phyloP scores from a whole-genome alignment of 2,329 filamentous ascomycete species.

The Lecanicillium sp. region DNA sequence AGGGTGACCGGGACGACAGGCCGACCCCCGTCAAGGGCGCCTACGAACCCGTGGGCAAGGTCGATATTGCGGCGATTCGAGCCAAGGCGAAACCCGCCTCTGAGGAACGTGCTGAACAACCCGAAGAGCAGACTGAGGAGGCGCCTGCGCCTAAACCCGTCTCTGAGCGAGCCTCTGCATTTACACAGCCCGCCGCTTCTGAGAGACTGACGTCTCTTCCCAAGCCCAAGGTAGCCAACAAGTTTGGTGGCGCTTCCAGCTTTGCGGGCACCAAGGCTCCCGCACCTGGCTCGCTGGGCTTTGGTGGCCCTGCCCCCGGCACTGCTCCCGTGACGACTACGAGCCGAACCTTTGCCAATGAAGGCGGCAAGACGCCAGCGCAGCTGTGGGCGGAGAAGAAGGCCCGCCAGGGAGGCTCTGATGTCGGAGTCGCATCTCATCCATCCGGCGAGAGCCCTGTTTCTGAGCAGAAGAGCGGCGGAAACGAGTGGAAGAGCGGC shows the following conservation, averaged over 20 bases:
- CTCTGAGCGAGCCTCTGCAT: conserved; percentile 69
- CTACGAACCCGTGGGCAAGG: conserved; percentile 92
- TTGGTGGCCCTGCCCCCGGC: conserved; percentile 51
- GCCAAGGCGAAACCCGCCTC: conserved; percentile 59
- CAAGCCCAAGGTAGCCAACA: conserved; percentile 92
- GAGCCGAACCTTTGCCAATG: conserved; percentile 87
- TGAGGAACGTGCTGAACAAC: conserved; percentile 32
- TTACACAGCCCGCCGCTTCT: conserved; percentile 51
- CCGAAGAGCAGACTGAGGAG: conserved; percentile 18
- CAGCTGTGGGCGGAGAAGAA: conserved; percentile 98
- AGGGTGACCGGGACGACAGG: conserved; percentile 64
- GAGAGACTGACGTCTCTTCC: conserved; percentile 81
- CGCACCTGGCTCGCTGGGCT: conserved; percentile 61
- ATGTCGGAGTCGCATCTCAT: conserved; percentile 32
- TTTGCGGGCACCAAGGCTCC: conserved; percentile 90
- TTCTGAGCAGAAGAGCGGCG: conserved; percentile 63
- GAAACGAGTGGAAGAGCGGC: conserved; percentile 77
- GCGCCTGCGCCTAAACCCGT: conserved; percentile 49
- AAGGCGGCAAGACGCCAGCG: conserved; percentile 92
- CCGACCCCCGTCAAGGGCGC: conserved; percentile 83
- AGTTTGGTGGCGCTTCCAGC: conserved; percentile 63
- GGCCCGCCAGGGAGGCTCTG: conserved; percentile 61
- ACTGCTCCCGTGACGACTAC: conserved; percentile 63
- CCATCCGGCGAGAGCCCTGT: conserved; percentile 45
- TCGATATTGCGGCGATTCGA: conserved; percentile 91